Evolutionary conservation across 805 yeast genomes (phyloP), one percentile per base, ranked within the genome.

Genomic region (Metschnikowia baotianmanensis): DNA sequence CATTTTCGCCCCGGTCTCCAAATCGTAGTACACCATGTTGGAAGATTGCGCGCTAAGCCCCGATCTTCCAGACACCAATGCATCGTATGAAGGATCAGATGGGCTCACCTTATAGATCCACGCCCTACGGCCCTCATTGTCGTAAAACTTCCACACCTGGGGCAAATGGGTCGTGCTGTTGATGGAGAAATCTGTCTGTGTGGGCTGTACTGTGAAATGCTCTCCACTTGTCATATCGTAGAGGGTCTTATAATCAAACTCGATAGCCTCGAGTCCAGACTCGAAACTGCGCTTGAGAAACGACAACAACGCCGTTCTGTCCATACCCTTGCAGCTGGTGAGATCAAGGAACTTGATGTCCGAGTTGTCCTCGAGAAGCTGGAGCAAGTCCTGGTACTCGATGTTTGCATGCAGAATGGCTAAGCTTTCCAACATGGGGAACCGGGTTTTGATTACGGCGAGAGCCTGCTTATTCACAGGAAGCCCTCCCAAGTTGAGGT

Each of bases 91-190:
- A 2, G 66, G 60, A 39, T 65, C 67, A 1, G 45, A 33, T 12
- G 61, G 49, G 13, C 55, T 52, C 17, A 68, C 62, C 54, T 74
- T 77, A 59, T 80, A 83, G 13, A 88, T 59, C 96, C 96, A 88
- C 10, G 86, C 82, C 46, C 96, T 71, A 46, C 96, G 71, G 4
- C 95, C 95, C 50, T 78, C 81, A 42, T 77, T 73, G 50, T 76
- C 80, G 54, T 66, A 74, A 42, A 69, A 67, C 51, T 70, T 74
- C 82, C 82, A 77, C 1, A 65, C 55, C 38, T 57, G 60, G 8
- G 71, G 67, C 10, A 57, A 50, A 15, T 41, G 47, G 7, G 49
- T 43, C n/a, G 57, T 55, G 31, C 40, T 42, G 33, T 55, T 53
- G 26, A 58, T 47, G 27, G 48, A 42, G 46, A 61, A 63, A 5